A percentile compares a stretch with the other conserved stretches of the same genome.
These are phyloP conservation scores for Penicillium silybi DNA, from an alignment of 495 filamentous ascomycete genomes.

Conservation along the genomic window DNA sequence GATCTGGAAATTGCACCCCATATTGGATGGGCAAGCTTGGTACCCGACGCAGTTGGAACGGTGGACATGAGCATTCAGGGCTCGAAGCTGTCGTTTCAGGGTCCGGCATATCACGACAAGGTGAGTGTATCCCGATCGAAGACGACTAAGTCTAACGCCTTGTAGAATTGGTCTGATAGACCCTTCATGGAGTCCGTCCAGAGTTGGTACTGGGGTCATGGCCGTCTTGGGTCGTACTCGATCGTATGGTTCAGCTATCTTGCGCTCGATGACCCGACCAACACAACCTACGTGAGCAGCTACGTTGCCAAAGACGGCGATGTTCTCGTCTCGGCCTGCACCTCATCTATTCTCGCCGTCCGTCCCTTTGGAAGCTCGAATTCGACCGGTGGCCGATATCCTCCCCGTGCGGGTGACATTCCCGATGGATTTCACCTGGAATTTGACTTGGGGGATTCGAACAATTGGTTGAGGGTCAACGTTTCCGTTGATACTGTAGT, in stretches of 20 bases:
- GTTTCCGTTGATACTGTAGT: conserved; percentile 12
- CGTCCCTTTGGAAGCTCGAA: conserved; percentile 11
- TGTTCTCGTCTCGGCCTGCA: conserved; percentile 17
- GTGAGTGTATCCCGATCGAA: conserved; percentile 6
- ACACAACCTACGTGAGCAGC: conserved; percentile 26
- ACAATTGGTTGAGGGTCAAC: conserved; percentile 14
- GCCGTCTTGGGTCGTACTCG: conserved; percentile 33
- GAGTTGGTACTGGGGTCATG: conserved; percentile 43
- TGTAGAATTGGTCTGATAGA: conserved; percentile 30
- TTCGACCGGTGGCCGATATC: conserved; percentile 16
- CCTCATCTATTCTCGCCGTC: conserved; percentile 7
- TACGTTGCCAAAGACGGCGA: conserved; percentile 28
- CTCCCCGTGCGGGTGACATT: conserved; percentile 14
- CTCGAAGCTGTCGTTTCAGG: conserved; percentile 26
- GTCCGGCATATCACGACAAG: conserved; percentile 41
- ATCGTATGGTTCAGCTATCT: conserved; percentile 39
- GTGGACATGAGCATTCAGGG: conserved; percentile 30
- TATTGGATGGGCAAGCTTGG: conserved; percentile 35
- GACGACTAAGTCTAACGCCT: not conserved
- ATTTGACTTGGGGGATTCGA: conserved; percentile 3
- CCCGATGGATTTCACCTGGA: conserved; percentile 19
- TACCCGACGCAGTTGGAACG: conserved; percentile 27
- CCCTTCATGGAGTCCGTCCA: conserved; percentile 16
- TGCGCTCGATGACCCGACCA: conserved; percentile 9
- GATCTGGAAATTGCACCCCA: conserved; percentile 23